Evolutionary conservation across 495 filamentous ascomycete genomes (phyloP).

Genomic region (Hyaloscypha hepaticicola): DNA sequence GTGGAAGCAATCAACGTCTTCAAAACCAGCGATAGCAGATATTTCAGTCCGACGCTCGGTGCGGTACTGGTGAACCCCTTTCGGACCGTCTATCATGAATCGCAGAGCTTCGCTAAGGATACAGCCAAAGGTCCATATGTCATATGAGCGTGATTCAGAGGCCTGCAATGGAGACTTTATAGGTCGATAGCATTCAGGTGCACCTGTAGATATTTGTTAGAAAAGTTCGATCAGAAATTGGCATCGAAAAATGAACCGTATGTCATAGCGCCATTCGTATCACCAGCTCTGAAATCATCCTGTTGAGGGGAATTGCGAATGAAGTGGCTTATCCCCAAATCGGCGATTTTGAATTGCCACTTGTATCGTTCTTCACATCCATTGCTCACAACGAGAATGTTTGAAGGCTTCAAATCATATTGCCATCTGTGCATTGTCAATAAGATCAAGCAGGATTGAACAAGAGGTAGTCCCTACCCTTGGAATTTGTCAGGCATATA

Average conservation of each 20-base stretch:
- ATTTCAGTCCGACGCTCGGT: constrained; percentile 29
- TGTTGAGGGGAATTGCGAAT: constrained; percentile 16
- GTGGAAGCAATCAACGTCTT: constrained; percentile 42
- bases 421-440: constrained; percentile 31
- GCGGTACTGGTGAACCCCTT: constrained; percentile 35
- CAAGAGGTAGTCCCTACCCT: no score
- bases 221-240: constrained; percentile 15
- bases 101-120: constrained; percentile 41
- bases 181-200: constrained; percentile 36
- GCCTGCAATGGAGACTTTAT: constrained; percentile 26
- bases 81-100: constrained; percentile 36
- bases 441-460: neutral
- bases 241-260: constrained; percentile 33
- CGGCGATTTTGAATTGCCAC: constrained; percentile 40
- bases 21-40: constrained; percentile 16
- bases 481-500: no score
- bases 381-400: constrained; percentile 38
- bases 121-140: constrained; percentile 46
- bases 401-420: constrained; percentile 40
- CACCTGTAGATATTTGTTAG: constrained; percentile 26
- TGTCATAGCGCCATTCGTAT: constrained; percentile 34
- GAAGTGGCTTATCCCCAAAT: constrained; percentile 40
- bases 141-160: constrained; percentile 12
- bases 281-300: no score
- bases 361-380: constrained; percentile 29